A percentile compares a stretch with the other conserved stretches of the same genome.
Conservation (phyloP, 176 grass and related monocot genomes). For the Lolium perenne region DNA sequence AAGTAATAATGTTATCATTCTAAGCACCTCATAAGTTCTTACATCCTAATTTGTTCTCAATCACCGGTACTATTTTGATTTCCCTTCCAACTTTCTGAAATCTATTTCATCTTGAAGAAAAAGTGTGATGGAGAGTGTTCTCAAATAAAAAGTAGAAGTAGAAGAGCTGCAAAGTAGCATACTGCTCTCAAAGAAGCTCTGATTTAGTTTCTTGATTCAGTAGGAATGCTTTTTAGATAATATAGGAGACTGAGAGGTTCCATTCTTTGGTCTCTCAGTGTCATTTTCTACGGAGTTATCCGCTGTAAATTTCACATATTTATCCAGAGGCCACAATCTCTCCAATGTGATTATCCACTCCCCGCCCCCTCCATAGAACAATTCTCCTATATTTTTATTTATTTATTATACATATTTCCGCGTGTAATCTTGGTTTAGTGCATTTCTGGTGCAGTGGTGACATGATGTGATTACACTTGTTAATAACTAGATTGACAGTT, state of each 20-base stretch:
- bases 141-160: background rate
- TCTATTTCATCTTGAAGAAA: background rate
- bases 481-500: too few species aligned
- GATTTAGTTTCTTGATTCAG: background rate
- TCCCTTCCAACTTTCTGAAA: background rate
- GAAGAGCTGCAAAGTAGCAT: background rate
- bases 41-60: background rate
- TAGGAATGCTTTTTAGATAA: background rate
- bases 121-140: background rate
- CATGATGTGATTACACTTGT: too few species aligned
- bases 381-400: too few species aligned
- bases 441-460: too few species aligned
- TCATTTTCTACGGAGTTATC: too few species aligned
- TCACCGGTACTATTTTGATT: background rate
- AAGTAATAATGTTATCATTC: too few species aligned
- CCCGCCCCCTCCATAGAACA: too few species aligned
- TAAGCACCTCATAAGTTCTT: background rate
- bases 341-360: too few species aligned
- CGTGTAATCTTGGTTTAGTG: too few species aligned
- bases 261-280: background rate
- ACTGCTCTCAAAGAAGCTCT: background rate
- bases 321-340: too few species aligned
- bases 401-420: too few species aligned
- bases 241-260: background rate
- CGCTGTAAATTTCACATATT: too few species aligned